A percentile compares a stretch with the other conserved stretches of the same genome.
Conservation (phyloP, 1,284 basidiomycete genomes). For the Phaffia rhodozyma region DNA sequence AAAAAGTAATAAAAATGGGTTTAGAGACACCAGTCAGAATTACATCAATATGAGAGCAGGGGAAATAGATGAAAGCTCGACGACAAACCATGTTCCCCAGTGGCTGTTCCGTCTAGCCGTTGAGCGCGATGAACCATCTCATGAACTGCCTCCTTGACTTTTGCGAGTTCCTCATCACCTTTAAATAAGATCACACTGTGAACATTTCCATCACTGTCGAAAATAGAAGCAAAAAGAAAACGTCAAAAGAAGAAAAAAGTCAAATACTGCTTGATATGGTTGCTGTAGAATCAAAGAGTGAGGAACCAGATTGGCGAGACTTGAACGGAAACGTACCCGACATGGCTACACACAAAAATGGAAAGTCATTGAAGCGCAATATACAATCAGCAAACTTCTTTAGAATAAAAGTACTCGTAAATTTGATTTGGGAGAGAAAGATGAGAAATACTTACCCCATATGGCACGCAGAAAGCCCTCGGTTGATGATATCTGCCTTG, state of each 20-base stretch:
- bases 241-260: conserved; percentile 22
- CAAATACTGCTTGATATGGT: too few species aligned
- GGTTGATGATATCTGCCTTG: conserved; percentile 52
- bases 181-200: conserved; percentile 29
- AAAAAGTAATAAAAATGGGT: background rate
- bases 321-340: background rate
- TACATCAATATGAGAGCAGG: background rate
- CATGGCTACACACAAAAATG: conserved; percentile 25
- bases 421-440: background rate
- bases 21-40: background rate
- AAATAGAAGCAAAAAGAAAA: conserved; percentile 72
- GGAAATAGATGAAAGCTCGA: background rate
- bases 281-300: background rate
- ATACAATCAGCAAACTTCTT: background rate
- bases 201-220: conserved; percentile 65
- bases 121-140: conserved; percentile 39
- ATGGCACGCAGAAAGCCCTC: conserved; percentile 47
- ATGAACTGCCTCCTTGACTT: conserved; percentile 37
- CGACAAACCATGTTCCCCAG: conserved; percentile 27
- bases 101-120: conserved; percentile 39
- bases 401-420: background rate
- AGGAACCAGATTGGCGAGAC: background rate
- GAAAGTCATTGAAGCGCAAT: background rate
- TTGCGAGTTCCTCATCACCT: conserved; percentile 30
- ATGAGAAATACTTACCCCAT: conserved; percentile 28